phyloP scores from a whole-genome alignment of 768 basidiomycete genomes.

The Lentinula sp. region DNA sequence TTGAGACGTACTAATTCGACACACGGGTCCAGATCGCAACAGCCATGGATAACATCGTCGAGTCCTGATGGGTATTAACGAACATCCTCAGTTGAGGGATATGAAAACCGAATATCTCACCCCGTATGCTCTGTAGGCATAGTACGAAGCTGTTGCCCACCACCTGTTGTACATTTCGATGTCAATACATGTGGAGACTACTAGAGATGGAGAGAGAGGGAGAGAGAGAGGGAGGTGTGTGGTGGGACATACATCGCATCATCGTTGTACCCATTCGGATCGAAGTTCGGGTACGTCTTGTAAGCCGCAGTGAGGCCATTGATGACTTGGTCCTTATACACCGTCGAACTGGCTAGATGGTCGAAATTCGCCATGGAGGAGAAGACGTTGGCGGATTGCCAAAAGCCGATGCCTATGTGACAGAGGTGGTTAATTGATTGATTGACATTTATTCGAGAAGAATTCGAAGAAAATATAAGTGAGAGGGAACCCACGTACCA shows the following conservation, averaged over 20 bases:
- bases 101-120: constrained; percentile 1
- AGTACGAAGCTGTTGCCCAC: constrained; percentile 50
- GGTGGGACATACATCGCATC: constrained; percentile 33
- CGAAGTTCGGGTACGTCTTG: constrained; percentile 30
- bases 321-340: constrained; percentile 30
- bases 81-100: not conserved
- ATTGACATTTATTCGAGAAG: too few species aligned
- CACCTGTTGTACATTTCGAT: constrained; percentile 22
- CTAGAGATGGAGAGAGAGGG: too few species aligned
- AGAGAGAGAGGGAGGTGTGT: not conserved
- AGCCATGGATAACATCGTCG: constrained; percentile 34
- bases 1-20: constrained; percentile 32
- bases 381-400: constrained; percentile 48
- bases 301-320: constrained; percentile 37
- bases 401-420: constrained; percentile 38
- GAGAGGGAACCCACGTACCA: constrained; percentile 19
- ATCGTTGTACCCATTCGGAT: constrained; percentile 43
- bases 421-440: not conserved
- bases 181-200: not conserved
- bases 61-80: constrained; percentile 17
- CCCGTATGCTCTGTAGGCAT: constrained; percentile 43
- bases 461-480: not conserved
- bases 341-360: constrained; percentile 27
- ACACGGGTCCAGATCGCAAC: constrained; percentile 44
- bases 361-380: constrained; percentile 48